phyloP scores from a whole-genome alignment of 345 rosid genomes.

The Aquilaria sinensis region DNA sequence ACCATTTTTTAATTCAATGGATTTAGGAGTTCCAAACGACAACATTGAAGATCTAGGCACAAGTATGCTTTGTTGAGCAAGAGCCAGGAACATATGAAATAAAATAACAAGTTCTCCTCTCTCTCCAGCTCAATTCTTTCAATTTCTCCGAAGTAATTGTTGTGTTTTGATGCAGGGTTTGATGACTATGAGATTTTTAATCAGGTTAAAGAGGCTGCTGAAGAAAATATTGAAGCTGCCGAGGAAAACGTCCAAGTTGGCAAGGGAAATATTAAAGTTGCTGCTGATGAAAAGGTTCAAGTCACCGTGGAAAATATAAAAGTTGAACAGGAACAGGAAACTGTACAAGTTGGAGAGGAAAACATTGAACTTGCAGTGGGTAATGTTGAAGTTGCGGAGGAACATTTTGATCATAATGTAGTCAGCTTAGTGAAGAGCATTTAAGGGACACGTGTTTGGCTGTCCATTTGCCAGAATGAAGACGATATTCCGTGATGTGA shows the following conservation, averaged over 20 bases:
- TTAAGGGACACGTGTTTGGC: not conserved
- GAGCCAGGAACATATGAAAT: slow-evolving; percentile 4
- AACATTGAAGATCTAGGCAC: slow-evolving; percentile 55
- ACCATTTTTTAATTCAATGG: slow-evolving; percentile 27
- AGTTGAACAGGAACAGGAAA: too few relatives aligned
- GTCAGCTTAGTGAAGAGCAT: slow-evolving; percentile 2
- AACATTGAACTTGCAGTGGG: too few relatives aligned
- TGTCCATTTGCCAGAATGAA: too few relatives aligned
- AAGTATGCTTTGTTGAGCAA: slow-evolving; percentile 32
- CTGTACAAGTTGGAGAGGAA: too few relatives aligned
- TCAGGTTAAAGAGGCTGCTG: slow-evolving; percentile 33
- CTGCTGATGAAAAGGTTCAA: too few relatives aligned
- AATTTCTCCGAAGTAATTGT: not conserved
- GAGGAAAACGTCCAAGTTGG: slow-evolving; percentile 3
- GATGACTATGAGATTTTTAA: slow-evolving; percentile 71
- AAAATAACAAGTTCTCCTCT: not conserved
- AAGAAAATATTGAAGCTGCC: slow-evolving; percentile 25
- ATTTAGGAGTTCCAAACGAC: slow-evolving; percentile 35
- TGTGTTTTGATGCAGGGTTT: slow-evolving; percentile 50
- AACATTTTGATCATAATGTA: slow-evolving; percentile 19
- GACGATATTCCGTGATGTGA: too few relatives aligned
- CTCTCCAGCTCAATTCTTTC: not conserved
- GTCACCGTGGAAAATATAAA: too few relatives aligned
- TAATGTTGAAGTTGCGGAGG: slow-evolving; percentile 27
- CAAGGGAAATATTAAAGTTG: not conserved